A percentile compares a stretch with the other conserved stretches of the same genome.
phyloP scores from a whole-genome alignment of 805 yeast genomes.

The Suhomyces sp. region DNA sequence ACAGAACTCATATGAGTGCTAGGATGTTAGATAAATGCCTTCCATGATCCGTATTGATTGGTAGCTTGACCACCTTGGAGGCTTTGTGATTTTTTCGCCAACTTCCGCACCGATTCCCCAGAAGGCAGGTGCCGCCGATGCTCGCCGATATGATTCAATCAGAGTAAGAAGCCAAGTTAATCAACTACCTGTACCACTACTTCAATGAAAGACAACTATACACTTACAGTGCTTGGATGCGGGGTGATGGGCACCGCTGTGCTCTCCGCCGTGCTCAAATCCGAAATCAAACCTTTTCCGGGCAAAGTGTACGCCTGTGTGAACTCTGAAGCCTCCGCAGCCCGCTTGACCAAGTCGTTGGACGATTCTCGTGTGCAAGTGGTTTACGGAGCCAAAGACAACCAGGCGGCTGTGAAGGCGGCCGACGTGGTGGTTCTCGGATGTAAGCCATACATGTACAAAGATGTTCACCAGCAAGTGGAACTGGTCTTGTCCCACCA shows the following conservation, averaged over 20 bases:
- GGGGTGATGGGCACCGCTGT: slow-evolving; percentile 97
- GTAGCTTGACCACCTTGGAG: background rate
- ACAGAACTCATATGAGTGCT: background rate
- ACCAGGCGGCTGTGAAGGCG: slow-evolving; percentile 55
- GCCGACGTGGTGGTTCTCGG: slow-evolving; percentile 78
- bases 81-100: background rate
- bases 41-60: background rate
- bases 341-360: slow-evolving; percentile 47
- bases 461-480: slow-evolving; percentile 54
- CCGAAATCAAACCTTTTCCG: slow-evolving; percentile 56
- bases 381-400: slow-evolving; percentile 42
- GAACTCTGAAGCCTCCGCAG: slow-evolving; percentile 45
- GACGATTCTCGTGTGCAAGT: slow-evolving; percentile 43
- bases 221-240: slow-evolving; percentile 80
- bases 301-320: slow-evolving; percentile 76
- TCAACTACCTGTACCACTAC: too few species aligned
- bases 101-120: background rate
- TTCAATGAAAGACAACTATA: slow-evolving; percentile 37
- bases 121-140: background rate
- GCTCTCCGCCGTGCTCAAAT: slow-evolving; percentile 66
- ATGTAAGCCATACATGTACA: slow-evolving; percentile 82
- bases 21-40: background rate
- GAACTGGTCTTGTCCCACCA: slow-evolving; percentile 46
- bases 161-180: background rate
- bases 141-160: background rate